phyloP scores from a whole-genome alignment of 805 yeast species.

The Barnettozyma pratensis region DNA sequence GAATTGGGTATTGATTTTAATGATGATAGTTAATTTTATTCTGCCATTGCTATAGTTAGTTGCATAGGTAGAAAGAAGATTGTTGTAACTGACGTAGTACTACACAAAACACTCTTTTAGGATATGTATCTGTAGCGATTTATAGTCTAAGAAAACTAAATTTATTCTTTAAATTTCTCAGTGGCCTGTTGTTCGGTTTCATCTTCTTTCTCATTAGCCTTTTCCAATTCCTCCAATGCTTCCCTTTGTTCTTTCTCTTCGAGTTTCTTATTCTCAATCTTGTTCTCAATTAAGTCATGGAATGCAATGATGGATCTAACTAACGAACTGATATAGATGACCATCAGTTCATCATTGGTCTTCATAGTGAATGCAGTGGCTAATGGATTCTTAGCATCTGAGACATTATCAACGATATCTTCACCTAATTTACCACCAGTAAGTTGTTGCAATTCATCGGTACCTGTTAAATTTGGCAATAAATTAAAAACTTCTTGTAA shows the following conservation, averaged over 20 bases:
- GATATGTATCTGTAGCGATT: not conserved
- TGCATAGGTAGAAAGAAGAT: too few species aligned
- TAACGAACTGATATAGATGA: slow-evolving; percentile 80
- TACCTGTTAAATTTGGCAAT: slow-evolving; percentile 66
- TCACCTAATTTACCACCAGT: slow-evolving; percentile 6
- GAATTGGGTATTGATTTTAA: too few species aligned
- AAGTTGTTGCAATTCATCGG: slow-evolving; percentile 27
- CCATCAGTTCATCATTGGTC: slow-evolving; percentile 95
- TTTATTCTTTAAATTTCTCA: not conserved
- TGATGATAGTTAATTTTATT: too few species aligned
- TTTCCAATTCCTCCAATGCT: slow-evolving; percentile 1
- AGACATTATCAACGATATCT: slow-evolving; percentile 20
- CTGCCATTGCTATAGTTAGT: too few species aligned
- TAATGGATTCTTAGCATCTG: slow-evolving; percentile 44
- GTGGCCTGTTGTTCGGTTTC: not conserved
- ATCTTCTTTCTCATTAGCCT: slow-evolving; percentile 6
- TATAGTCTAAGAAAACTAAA: not conserved
- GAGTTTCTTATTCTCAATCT: slow-evolving; percentile 69
- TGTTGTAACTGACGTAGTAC: too few species aligned
- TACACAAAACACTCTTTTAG: too few species aligned
- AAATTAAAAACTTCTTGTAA: slow-evolving; percentile 92
- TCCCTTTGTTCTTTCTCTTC: slow-evolving; percentile 25
- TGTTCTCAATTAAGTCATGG: slow-evolving; percentile 94
- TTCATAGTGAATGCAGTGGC: slow-evolving; percentile 82
- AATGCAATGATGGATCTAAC: slow-evolving; percentile 94